Base-by-base conservation (phyloP, 108 stramenopile species). In the Stephanodiscus minutulus region DNA sequence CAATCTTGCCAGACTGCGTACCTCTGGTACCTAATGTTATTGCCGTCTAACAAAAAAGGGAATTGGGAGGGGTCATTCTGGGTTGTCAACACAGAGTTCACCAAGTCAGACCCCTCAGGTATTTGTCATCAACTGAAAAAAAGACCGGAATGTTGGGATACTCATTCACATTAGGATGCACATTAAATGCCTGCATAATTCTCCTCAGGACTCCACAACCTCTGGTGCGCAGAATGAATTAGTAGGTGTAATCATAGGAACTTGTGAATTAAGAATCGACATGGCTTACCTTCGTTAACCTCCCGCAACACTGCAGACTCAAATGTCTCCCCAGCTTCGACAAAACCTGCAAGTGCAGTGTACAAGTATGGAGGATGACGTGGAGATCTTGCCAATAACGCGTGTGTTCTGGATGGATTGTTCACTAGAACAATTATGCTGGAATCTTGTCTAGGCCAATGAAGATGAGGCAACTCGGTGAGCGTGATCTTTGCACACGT, bases 251-350 rank as follows among this genome's bases (percentile, higher is more conserved):
- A 25, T 25, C 5, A 25, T 57, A 9, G 55, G 25, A 29, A 28
- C 13, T 13, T 9, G 24, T 13, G 55, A 28, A 28, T 28, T 2
- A 29, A 29, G 20, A 28, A 29, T 29, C 24, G 28, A 2, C 28
- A 57, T 6, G 39, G 37, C 58, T 95, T 48, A 48, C 47, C 94
- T 74, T 95, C 94, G 20, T 60, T 72, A 4, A 85, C 84, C 68
- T 95, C 94, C 37, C 94, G 71, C 5, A 65, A 68, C 10, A 91
- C 88, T 39, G 89, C 90, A 48, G 46, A 49, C 76, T 95, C 94
- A 59, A 91, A 84, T 12, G 88, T 90, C 81, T 95, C 94, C 11
- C 94, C 94, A 6, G 90, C 90, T 62, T 95, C 94, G 0, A 95
- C 89, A 67, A 95, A 95, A 8, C 94, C 94, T 15, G 94, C 94